Base-by-base conservation (phyloP, 257 asterid genomes). In the Solanum sejunctum region DNA sequence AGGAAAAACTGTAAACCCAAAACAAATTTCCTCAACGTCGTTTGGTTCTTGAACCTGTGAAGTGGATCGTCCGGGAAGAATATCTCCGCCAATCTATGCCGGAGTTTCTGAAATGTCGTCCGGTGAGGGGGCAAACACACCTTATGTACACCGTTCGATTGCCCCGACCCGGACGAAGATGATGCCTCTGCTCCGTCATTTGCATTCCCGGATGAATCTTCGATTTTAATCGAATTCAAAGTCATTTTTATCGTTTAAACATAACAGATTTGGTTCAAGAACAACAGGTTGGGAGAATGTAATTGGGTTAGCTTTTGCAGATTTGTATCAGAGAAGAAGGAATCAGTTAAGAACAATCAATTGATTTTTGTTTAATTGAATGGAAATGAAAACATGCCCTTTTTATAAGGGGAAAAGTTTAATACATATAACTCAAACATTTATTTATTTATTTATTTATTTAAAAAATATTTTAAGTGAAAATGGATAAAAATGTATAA, bases 21-120 rank as follows among this genome's bases (percentile, higher is more conserved):
- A 57, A 92, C 87, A 39, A 94, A 52, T 63, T 88, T 92, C 70
- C 89, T 80, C 55, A 89, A 26, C 90, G 87, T 87, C 16, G 95
- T 83, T 69, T 94, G 99, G 80, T 94, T 90, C 93, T 94, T 91
- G 85, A 95, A 95, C 89, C 87, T 83, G 7, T 94, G 97, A 20
- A 95, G 90, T n/a, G 98, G 99, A 64, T 95, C 98, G 43, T 95
- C 97, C 0, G 99, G 98, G 91, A 95, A 95, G 84, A 95, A 94
- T 12, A 94, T 92, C 88, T 94, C 98, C n/a, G 93, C 88, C 28
- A 95, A 88, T 71, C 93, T 91, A 86, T 86, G 91, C 39, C 91
- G 88, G 54, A 95, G 97, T 90, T 95, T 95, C 88, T 93, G 89
- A 28, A 72, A 70, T 61, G 99, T 90, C 85, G 97, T 93, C 78